These are phyloP conservation scores for Spathaspora sp. DNA, from an alignment of 1,139 yeast genomes.

Conservation along the genomic window DNA sequence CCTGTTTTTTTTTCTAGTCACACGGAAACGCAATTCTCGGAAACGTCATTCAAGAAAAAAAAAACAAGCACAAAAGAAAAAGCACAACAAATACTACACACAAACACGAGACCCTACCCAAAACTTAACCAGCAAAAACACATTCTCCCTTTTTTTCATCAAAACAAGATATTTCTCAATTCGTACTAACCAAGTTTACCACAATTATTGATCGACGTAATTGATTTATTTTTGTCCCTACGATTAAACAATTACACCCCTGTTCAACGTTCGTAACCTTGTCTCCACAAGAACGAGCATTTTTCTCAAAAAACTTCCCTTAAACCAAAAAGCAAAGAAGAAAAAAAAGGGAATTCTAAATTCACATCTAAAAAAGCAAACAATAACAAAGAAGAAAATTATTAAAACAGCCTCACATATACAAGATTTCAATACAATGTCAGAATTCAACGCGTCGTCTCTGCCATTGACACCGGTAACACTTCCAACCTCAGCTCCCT, in stretches of 20 bases:
- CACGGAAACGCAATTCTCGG: too few species aligned
- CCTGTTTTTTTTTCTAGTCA: not conserved
- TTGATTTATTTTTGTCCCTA: too few species aligned
- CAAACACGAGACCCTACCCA: not conserved
- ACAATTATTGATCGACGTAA: too few species aligned
- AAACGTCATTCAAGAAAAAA: too few species aligned
- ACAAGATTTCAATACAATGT: not conserved
- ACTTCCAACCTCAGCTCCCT: conserved; percentile 60
- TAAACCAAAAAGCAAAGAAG: not conserved
- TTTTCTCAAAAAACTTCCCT: not conserved
- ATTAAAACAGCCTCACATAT: not conserved
- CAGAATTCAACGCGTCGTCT: not conserved
- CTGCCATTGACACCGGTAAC: conserved; percentile 30
- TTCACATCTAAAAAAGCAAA: not conserved
- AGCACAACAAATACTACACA: not conserved
- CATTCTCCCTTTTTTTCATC: too few species aligned
- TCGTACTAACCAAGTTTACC: too few species aligned
- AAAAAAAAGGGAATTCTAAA: not conserved
- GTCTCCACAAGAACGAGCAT: not conserved
- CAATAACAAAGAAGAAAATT: not conserved
- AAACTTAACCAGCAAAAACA: not conserved
- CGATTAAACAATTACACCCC: not conserved
- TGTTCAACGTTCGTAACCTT: not conserved
- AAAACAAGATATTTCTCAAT: too few species aligned
- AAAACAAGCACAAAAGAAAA: too few species aligned